A percentile compares a stretch with the other conserved stretches of the same genome.
Evolutionary conservation across 164 flowering plant species (phyloP).

Genomic region (Stephania cephalantha): DNA sequence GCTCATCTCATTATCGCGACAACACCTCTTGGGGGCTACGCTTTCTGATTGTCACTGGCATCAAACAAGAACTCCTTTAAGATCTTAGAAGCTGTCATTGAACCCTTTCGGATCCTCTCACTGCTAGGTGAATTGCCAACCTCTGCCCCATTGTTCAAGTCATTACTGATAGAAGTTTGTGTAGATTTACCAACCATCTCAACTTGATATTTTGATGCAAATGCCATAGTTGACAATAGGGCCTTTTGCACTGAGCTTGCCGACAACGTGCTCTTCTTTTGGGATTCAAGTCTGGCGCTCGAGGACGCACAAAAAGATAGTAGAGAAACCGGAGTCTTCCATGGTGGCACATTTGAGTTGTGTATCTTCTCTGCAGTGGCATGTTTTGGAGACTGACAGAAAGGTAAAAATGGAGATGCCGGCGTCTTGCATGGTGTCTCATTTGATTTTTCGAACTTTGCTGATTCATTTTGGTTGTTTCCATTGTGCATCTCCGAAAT

Average conservation of each 20-base stretch:
- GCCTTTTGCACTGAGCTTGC: constrained; percentile 22
- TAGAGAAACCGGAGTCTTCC: constrained; percentile 11
- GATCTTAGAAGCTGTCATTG: constrained; percentile 18
- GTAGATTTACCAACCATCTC: constrained; percentile 9
- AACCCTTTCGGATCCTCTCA: background rate
- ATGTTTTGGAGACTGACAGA: constrained; percentile 14
- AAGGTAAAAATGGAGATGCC: constrained; percentile 17
- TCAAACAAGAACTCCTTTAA: constrained; percentile 26
- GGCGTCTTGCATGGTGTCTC: constrained; percentile 10
- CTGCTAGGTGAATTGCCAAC: background rate
- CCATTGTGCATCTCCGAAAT: constrained; percentile 7
- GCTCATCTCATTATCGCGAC: too few relatives aligned
- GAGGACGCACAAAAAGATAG: constrained; percentile 16
- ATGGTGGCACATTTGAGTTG: constrained; percentile 13
- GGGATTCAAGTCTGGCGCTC: constrained; percentile 10
- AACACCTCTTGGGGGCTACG: too few relatives aligned
- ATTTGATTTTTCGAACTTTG: constrained; percentile 16
- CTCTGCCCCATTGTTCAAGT: background rate
- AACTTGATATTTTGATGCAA: constrained; percentile 43
- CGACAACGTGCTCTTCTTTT: constrained; percentile 17
- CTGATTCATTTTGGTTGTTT: constrained; percentile 14
- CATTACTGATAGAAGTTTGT: background rate
- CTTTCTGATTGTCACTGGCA: constrained; percentile 1
- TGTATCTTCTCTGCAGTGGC: constrained; percentile 16
- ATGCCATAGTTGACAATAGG: constrained; percentile 32